A percentile compares a stretch with the other conserved stretches of the same genome.
Conservation (phyloP, 331 rosid species). For the Pyrus hybrid region DNA sequence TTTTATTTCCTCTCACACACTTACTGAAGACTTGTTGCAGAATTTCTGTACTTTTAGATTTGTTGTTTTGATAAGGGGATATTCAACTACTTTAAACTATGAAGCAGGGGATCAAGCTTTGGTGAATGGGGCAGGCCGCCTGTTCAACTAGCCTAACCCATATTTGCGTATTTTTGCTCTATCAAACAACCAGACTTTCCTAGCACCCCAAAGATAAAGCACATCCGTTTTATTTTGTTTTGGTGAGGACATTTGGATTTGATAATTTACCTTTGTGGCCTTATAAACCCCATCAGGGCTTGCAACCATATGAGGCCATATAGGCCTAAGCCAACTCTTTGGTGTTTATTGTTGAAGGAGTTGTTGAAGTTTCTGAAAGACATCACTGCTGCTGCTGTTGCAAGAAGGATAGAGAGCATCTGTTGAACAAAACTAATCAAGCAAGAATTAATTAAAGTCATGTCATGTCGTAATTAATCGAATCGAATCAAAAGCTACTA, state of each 20-base stretch:
- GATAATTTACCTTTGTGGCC: constrained; percentile 59
- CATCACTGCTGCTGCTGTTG: constrained; percentile 83
- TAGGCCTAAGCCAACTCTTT: constrained; percentile 74
- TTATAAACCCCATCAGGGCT: constrained; percentile 46
- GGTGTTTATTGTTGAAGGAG: constrained; percentile 78
- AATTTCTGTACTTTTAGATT: too few relatives aligned
- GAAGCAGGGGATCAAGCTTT: neutral
- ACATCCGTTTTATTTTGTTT: neutral
- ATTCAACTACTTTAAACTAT: neutral
- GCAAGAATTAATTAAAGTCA: neutral
- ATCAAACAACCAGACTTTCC: neutral
- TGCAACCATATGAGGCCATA: constrained; percentile 81
- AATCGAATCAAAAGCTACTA: neutral
- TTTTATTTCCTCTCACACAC: neutral
- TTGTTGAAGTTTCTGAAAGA: constrained; percentile 86
- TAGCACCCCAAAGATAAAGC: neutral
- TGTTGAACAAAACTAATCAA: constrained; percentile 22
- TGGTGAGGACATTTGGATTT: neutral
- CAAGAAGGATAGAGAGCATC: constrained; percentile 57
- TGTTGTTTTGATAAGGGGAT: too few relatives aligned
- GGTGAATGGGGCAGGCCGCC: too few relatives aligned
- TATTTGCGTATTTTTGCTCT: neutral
- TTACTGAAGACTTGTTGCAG: neutral
- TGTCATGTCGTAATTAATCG: neutral
- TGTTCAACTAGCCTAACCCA: neutral